Conservation (phyloP, 108 stramenopile species). For the Cylindrotheca fusiformis region DNA sequence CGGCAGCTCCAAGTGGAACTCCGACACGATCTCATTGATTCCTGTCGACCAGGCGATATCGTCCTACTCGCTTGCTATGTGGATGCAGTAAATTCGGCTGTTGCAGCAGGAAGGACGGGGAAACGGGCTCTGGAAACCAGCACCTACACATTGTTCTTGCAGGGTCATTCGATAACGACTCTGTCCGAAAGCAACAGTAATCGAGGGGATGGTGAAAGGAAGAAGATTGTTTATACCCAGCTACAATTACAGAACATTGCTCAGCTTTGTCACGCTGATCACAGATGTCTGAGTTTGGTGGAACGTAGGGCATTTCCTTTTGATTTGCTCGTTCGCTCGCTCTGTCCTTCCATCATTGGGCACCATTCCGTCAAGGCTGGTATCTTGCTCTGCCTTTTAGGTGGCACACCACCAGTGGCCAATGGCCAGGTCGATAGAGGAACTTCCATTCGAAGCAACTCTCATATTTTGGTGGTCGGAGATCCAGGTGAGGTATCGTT, state of each 20-base stretch:
- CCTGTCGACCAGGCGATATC: slow-evolving; percentile 92
- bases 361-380: slow-evolving; percentile 98
- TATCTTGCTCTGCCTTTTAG: slow-evolving; percentile 92
- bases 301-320: slow-evolving; percentile 87
- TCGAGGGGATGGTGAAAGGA: neutral
- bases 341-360: slow-evolving; percentile 96
- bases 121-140: slow-evolving; percentile 81
- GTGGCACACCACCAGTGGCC: slow-evolving; percentile 79
- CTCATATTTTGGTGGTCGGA: slow-evolving; percentile 81
- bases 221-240: slow-evolving; percentile 43
- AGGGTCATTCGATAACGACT: slow-evolving; percentile 85
- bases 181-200: slow-evolving; percentile 29
- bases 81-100: slow-evolving; percentile 82
- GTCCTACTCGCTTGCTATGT: slow-evolving; percentile 90
- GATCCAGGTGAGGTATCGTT: slow-evolving; percentile 40
- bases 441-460: slow-evolving; percentile 66
- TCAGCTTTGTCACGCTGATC: slow-evolving; percentile 86
- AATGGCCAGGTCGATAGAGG: slow-evolving; percentile 28
- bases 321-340: slow-evolving; percentile 87
- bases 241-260: slow-evolving; percentile 71
- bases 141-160: slow-evolving; percentile 87
- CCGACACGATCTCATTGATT: slow-evolving; percentile 87
- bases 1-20: slow-evolving; percentile 90
- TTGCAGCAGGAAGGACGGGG: slow-evolving; percentile 76
- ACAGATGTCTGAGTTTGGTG: slow-evolving; percentile 65